Evolutionary conservation across 31 red algal species (phyloP), one percentile per base, ranked within the genome.

Genomic region (Odonthalia washingtoniensis): DNA sequence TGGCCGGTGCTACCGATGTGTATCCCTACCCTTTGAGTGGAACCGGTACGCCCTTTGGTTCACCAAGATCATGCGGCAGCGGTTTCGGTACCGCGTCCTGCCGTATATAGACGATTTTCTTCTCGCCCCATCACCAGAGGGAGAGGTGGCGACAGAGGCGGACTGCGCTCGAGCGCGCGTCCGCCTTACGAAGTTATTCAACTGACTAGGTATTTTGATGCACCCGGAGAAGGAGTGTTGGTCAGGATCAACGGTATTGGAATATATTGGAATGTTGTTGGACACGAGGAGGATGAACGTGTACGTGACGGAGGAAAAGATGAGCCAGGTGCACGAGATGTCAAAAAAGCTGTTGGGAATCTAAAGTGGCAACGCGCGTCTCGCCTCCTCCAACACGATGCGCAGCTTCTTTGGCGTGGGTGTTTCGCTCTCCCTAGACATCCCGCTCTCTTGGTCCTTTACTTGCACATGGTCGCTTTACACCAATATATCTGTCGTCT

Each of bases 31-130:
- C 1, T 87, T 78, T 28, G 73, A 73, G 1, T 86, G 45, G 57
- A 70, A 1, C 46, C 27, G 14, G 74, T 60, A n/a, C 1, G 72
- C 32, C 1, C 43, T 87, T 1, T 77, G 40, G 39, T 78, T 87
- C 24, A 78, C 53, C 32, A 75, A 77, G n/a, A 1, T 87, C 2
- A 60, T 67, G 1, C 0, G 84, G 60, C 57, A 64, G 27, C 70
- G 84, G 0, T 32, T 87, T 60, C 52, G 4, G 75, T 77, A 5
- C 31, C 68, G n/a, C n/a, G n/a, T n/a, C n/a, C n/a, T n/a, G n/a
- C n/a, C n/a, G n/a, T n/a, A n/a, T n/a, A n/a, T n/a, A 3, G 84
- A 87, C 49, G 70, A 87, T 6, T 67, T 87, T 21, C 4, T 87
- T 24, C 1, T 77, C 17, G 46, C 72, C 12, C 52, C 65, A 1